phyloP scores from a whole-genome alignment of 495 filamentous ascomycete genomes.

The Aspergillus sclerotioniger region DNA sequence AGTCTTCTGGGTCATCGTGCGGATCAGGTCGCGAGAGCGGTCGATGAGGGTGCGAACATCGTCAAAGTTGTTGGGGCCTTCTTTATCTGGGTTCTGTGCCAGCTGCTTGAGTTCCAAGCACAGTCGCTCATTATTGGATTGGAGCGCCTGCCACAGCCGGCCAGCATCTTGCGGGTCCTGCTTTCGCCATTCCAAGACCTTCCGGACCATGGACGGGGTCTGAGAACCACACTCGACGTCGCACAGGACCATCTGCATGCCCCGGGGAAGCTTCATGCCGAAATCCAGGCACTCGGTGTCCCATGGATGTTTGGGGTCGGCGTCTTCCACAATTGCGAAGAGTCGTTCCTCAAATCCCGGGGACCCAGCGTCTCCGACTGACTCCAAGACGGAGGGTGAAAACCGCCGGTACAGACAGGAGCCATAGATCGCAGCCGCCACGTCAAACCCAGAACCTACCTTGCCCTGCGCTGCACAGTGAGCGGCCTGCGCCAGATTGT shows the following conservation, averaged over 20 bases:
- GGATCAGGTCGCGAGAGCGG: constrained; percentile 59
- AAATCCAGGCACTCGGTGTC: constrained; percentile 70
- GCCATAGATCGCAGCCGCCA: constrained; percentile 90
- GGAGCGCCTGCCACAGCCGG: constrained; percentile 68
- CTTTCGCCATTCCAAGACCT: constrained; percentile 79
- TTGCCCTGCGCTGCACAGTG: constrained; percentile 98
- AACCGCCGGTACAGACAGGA: constrained; percentile 89
- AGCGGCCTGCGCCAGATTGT: constrained; percentile 89
- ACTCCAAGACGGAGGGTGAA: constrained; percentile 70
- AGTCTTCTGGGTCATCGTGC: constrained; percentile 69
- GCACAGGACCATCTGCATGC: constrained; percentile 79
- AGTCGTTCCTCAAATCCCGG: constrained; percentile 65
- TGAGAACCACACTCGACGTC: constrained; percentile 94
- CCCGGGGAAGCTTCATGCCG: constrained; percentile 61
- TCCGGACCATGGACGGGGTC: constrained; percentile 92
- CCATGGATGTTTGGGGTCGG: constrained; percentile 56
- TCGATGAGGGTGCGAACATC: constrained; percentile 44
- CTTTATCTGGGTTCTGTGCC: constrained; percentile 32
- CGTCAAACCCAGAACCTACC: constrained; percentile 92
- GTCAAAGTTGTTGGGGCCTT: constrained; percentile 29
- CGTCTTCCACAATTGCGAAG: constrained; percentile 61
- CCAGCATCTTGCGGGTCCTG: constrained; percentile 64
- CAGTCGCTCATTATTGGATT: constrained; percentile 70
- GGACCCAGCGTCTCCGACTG: constrained; percentile 60
- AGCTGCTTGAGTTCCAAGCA: constrained; percentile 56